phyloP scores from a whole-genome alignment of 352 stramenopile genomes.

The Thraustochytrium striatum region DNA sequence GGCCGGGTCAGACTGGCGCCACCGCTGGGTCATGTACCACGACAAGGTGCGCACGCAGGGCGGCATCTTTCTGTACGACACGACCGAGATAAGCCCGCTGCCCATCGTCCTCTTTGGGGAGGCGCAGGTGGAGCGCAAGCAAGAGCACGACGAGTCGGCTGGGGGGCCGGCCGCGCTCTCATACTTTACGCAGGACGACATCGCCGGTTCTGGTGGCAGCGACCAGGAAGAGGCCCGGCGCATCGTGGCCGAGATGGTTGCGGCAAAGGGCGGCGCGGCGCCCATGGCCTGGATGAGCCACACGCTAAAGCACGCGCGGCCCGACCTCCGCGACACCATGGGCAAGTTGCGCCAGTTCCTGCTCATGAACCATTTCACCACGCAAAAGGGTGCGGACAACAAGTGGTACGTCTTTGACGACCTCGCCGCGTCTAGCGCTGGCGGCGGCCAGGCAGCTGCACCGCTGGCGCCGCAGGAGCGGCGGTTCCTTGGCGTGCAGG shows the following conservation, averaged over 20 bases:
- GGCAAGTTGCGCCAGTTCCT: constrained; percentile 28
- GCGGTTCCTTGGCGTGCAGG: constrained; percentile 5
- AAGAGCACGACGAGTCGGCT: neutral
- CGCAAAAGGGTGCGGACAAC: neutral
- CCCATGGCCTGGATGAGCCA: constrained; percentile 12
- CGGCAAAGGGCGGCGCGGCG: neutral
- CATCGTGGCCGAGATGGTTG: constrained; percentile 1
- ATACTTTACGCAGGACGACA: neutral
- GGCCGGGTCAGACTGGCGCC: neutral
- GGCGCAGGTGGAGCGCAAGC: neutral
- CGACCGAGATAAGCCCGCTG: constrained; percentile 27
- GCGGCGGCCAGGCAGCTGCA: no score
- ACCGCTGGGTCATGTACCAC: constrained; percentile 36
- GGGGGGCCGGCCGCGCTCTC: neutral
- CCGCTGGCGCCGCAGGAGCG: neutral
- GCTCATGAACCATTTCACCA: neutral
- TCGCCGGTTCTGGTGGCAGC: neutral
- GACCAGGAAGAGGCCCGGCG: neutral
- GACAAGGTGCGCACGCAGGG: constrained; percentile 40
- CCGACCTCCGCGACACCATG: constrained; percentile 15
- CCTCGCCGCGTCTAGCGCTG: neutral
- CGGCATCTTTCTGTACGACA: constrained; percentile 34
- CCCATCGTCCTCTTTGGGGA: constrained; percentile 45
- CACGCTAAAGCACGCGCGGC: constrained; percentile 6
- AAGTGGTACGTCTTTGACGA: neutral